A percentile compares a stretch with the other conserved stretches of the same genome.
Conservation (phyloP, 371 early-diverging fungal genomes). For the Mortierella sp. region DNA sequence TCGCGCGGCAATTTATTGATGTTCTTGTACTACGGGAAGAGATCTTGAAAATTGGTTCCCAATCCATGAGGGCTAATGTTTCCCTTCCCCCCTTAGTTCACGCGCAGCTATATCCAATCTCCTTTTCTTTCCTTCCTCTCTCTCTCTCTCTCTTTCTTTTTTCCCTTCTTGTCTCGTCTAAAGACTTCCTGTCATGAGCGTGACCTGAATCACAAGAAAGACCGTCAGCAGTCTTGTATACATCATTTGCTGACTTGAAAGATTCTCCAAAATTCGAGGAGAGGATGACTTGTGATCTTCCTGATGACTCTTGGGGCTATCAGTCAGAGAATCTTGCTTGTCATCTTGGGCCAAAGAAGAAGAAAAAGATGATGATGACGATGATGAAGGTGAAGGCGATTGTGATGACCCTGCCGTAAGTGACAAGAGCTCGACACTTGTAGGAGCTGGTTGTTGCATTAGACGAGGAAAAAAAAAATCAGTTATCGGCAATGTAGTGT, state of each 20-base stretch:
- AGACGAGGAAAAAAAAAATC: neutral
- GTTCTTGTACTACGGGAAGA: too few relatives aligned
- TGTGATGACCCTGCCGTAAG: neutral
- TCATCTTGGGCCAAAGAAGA: neutral
- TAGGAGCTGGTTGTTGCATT: too few relatives aligned
- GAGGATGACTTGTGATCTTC: neutral
- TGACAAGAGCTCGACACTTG: constrained; percentile 38
- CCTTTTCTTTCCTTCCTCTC: too few relatives aligned
- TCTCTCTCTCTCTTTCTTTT: neutral
- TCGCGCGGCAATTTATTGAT: too few relatives aligned
- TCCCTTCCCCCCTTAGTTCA: too few relatives aligned
- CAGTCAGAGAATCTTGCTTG: neutral
- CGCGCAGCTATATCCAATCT: too few relatives aligned
- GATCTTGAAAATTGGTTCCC: too few relatives aligned
- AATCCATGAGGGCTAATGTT: too few relatives aligned
- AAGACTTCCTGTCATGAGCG: neutral
- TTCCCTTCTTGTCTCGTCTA: neutral
- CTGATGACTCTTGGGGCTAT: neutral
- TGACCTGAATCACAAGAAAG: neutral
- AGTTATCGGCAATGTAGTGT: too few relatives aligned
- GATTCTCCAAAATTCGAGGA: too few relatives aligned
- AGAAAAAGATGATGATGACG: too few relatives aligned
- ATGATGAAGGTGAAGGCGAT: neutral
- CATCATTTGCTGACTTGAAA: neutral
- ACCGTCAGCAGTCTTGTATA: neutral